A percentile compares a stretch with the other conserved stretches of the same genome.
phyloP scores from a whole-genome alignment of 345 rosid species.

The Excoecaria agallocha region DNA sequence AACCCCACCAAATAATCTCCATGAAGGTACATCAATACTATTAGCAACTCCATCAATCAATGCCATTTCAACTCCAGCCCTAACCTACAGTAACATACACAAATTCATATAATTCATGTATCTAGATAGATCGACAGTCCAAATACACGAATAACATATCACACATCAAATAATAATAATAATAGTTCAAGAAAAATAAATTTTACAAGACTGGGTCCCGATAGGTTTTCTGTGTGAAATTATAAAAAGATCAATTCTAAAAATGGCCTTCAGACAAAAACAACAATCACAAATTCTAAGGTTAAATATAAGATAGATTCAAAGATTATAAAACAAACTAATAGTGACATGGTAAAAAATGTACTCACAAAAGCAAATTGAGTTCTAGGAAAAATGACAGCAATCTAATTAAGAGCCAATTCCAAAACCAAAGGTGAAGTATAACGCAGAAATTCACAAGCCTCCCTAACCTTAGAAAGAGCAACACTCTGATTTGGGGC shows the following conservation, averaged over 20 bases:
- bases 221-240: no score
- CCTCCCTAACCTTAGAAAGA: conserved; percentile 59
- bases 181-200: no score
- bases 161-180: no score
- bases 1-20: conserved; percentile 88
- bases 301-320: no score
- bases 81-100: conserved; percentile 51
- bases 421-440: conserved; percentile 42
- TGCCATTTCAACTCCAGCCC: conserved; percentile 93
- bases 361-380: conserved; percentile 74
- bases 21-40: conserved; percentile 60
- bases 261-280: no score
- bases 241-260: no score
- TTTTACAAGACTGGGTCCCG: no score
- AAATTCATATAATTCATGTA: no score
- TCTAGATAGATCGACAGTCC: no score
- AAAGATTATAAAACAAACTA: no score
- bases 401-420: conserved; percentile 39
- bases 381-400: conserved; percentile 59
- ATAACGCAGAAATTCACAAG: conserved; percentile 45
- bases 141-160: no score
- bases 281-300: no score
- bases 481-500: conserved; percentile 72
- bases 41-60: conserved; percentile 83
- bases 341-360: neutral